A percentile compares a stretch with the other conserved stretches of the same genome.
phyloP scores from a whole-genome alignment of 441 rosid genomes.

The Syzygium malaccense region DNA sequence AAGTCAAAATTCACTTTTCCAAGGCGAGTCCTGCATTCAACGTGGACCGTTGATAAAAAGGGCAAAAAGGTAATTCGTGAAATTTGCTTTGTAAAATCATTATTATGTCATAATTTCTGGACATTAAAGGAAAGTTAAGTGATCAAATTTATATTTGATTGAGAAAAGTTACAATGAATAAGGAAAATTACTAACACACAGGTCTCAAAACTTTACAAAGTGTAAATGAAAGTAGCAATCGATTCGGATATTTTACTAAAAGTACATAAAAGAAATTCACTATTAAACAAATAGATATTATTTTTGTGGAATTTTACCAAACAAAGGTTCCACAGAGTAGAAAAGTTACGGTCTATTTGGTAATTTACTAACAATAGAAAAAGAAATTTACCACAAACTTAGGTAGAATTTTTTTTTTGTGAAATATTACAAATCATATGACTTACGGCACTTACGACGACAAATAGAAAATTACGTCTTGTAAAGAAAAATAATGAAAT shows the following conservation, averaged over 20 bases:
- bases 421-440: neutral
- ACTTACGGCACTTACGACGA: too few relatives aligned
- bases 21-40: fast-evolving
- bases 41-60: neutral
- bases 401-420: neutral
- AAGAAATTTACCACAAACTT: neutral
- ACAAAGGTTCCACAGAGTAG: too few relatives aligned
- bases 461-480: fast-evolving
- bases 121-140: neutral
- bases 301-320: too few relatives aligned
- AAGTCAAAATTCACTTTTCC: neutral
- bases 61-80: fast-evolving
- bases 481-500: too few relatives aligned
- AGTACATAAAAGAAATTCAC: too few relatives aligned
- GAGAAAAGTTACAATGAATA: too few relatives aligned
- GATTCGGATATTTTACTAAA: too few relatives aligned
- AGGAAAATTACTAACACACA: too few relatives aligned
- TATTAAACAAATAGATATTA: too few relatives aligned
- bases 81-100: fast-evolving
- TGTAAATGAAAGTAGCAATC: too few relatives aligned
- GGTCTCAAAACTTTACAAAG: too few relatives aligned
- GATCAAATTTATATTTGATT: neutral
- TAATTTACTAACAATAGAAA: neutral
- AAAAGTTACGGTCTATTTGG: neutral
- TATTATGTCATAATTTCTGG: too few relatives aligned